phyloP scores from a whole-genome alignment of 2,329 filamentous ascomycete genomes.

The Ophiocordyceps unilateralis region DNA sequence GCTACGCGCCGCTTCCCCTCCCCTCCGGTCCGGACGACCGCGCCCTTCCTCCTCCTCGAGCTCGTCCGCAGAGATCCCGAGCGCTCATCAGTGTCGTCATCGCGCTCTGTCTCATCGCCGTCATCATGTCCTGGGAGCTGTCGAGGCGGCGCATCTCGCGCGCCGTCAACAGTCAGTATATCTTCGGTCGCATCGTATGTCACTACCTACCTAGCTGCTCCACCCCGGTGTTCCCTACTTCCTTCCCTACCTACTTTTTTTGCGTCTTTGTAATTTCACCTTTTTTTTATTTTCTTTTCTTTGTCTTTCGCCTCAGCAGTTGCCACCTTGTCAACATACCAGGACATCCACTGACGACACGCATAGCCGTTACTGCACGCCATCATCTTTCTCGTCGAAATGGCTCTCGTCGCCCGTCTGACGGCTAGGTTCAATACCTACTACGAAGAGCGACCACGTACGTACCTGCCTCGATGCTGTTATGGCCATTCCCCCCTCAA shows the following conservation, averaged over 20 bases:
- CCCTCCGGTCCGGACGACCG: background rate
- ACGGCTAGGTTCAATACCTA: slow-evolving; percentile 82
- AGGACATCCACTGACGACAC: too few species aligned
- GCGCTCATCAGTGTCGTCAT: background rate
- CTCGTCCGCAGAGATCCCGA: background rate
- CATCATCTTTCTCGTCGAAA: slow-evolving; percentile 72
- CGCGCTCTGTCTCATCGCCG: background rate
- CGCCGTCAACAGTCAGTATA: slow-evolving; percentile 46
- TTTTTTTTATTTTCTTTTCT: background rate
- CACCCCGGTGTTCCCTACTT: background rate
- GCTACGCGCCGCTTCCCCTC: too few species aligned
- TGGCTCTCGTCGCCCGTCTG: slow-evolving; percentile 69
- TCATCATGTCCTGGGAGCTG: slow-evolving; percentile 39
- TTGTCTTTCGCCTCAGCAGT: background rate
- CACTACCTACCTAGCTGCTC: background rate
- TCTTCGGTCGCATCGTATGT: slow-evolving; percentile 56
- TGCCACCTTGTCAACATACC: background rate
- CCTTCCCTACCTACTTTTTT: background rate
- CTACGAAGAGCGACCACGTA: slow-evolving; percentile 79
- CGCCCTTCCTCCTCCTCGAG: background rate
- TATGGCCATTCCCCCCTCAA: background rate
- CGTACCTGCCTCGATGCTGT: slow-evolving; percentile 7
- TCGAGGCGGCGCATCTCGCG: slow-evolving; percentile 43
- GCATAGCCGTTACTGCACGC: slow-evolving; percentile 70
- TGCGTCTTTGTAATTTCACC: background rate